Percentiles rank a stretch among this genome's conserved stretches.
Evolutionary conservation across 2,329 filamentous ascomycete genomes (phyloP).

Genomic region (Trichoderma lentiforme): DNA sequence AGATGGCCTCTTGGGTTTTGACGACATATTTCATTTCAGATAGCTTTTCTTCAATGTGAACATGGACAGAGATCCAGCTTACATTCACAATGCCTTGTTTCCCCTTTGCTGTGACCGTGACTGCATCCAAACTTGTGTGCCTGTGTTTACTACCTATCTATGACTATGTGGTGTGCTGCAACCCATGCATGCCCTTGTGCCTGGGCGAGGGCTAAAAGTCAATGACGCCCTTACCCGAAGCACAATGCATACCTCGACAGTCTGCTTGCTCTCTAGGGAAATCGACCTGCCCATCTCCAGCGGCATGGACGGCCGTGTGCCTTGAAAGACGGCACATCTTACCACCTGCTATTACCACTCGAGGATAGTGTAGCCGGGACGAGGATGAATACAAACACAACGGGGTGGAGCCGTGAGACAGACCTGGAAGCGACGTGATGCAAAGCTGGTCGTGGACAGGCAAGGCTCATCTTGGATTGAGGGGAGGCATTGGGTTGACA

Average conservation of each 20-base stretch:
- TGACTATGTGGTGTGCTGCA: background rate
- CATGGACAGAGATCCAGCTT: conserved; percentile 6
- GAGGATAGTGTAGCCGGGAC: background rate
- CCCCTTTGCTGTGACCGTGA: background rate
- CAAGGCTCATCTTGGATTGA: background rate
- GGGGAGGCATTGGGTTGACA: conserved; percentile 13
- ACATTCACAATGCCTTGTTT: background rate
- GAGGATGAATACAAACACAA: background rate
- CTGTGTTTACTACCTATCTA: background rate
- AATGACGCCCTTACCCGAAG: background rate
- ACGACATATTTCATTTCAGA: conserved; percentile 15
- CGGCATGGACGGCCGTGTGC: background rate
- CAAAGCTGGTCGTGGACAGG: background rate
- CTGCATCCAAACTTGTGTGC: background rate
- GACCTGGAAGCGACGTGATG: conserved; percentile 10
- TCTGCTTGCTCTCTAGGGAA: background rate
- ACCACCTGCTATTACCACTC: background rate
- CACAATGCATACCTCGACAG: background rate
- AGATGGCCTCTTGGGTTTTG: conserved; percentile 13
- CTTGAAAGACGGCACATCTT: background rate
- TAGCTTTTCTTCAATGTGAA: conserved; percentile 10
- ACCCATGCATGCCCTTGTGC: background rate
- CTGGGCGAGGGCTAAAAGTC: background rate
- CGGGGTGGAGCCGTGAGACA: conserved; percentile 10
- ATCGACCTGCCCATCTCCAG: background rate